phyloP scores from a whole-genome alignment of 106 monocot genomes.

The Dioscorea dumetorum region DNA sequence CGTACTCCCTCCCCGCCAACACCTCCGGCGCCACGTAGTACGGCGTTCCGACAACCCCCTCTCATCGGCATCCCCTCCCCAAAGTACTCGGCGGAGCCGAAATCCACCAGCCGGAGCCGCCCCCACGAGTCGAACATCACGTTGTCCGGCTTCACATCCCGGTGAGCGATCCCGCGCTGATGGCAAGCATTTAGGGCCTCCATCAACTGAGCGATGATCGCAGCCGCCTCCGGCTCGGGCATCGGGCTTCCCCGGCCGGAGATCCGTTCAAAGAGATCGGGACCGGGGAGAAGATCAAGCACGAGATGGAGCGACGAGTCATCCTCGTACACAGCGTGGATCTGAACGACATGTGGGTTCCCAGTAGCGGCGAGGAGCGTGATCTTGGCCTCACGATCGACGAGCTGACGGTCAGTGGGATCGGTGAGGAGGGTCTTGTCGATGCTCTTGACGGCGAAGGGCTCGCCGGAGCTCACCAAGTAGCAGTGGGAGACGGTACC shows the following conservation, averaged over 20 bases:
- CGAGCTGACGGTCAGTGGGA: conserved; percentile 32
- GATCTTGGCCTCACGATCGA: conserved; percentile 47
- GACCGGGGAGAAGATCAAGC: conserved; percentile 54
- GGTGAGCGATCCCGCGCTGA: conserved; percentile 58
- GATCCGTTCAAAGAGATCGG: conserved; percentile 54
- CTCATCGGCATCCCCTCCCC: conserved; percentile 29
- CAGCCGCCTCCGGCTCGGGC: conserved; percentile 40
- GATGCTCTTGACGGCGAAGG: conserved; percentile 53
- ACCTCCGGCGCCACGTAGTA: conserved; percentile 92
- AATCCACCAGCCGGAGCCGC: conserved; percentile 50
- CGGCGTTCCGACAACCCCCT: conserved; percentile 71
- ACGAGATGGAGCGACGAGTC: conserved; percentile 37
- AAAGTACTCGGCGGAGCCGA: conserved; percentile 67
- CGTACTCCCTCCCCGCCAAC: conserved; percentile 44
- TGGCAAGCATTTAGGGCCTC: conserved; percentile 55
- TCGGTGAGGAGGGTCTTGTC: conserved; percentile 42
- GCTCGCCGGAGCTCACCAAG: conserved; percentile 29
- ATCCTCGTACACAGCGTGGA: conserved; percentile 64
- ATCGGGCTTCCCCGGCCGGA: conserved; percentile 17
- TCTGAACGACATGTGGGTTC: conserved; percentile 34
- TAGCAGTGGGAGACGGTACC: conserved; percentile 42
- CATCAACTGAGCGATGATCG: conserved; percentile 35
- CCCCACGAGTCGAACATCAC: conserved; percentile 40
- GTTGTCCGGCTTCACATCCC: conserved; percentile 86
- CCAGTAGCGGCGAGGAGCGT: conserved; percentile 28